Percentiles rank a stretch among this genome's conserved stretches.
Evolutionary conservation across 140 eudicot species (phyloP).

Genomic region (Anethum foeniculum): DNA sequence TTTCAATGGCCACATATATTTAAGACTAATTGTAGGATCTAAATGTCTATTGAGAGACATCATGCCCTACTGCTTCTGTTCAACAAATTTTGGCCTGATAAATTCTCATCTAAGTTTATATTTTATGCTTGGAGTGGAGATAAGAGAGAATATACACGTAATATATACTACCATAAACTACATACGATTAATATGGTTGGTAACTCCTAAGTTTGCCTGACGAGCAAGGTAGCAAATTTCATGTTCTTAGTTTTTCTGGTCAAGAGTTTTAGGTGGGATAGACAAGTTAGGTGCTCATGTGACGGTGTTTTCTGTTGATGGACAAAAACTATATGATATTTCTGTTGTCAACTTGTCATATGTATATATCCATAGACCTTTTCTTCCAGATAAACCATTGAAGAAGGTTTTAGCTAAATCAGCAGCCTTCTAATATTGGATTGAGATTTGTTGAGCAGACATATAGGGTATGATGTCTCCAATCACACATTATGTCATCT

Average conservation of each 20-base stretch:
- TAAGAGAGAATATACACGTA: no score
- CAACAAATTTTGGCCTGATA: neutral
- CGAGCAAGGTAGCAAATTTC: neutral
- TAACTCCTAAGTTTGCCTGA: neutral
- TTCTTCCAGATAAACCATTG: no score
- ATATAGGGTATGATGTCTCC: neutral
- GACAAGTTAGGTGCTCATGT: neutral
- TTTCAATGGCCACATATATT: neutral
- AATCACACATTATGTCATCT: neutral
- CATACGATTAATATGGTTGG: neutral
- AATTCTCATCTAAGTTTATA: neutral
- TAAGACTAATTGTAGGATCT: neutral
- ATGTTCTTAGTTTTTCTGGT: neutral
- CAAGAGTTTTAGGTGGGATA: neutral
- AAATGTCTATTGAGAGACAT: neutral
- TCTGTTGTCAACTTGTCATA: no score
- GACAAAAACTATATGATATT: no score
- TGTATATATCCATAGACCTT: no score
- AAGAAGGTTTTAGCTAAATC: no score
- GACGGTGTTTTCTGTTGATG: neutral
- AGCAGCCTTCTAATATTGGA: no score
- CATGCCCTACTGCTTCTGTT: neutral
- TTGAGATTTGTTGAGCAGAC: no score
- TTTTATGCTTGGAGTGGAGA: neutral
- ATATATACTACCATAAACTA: neutral